phyloP scores from a whole-genome alignment of 31 red algal genomes.

The Odonthalia washingtoniensis region DNA sequence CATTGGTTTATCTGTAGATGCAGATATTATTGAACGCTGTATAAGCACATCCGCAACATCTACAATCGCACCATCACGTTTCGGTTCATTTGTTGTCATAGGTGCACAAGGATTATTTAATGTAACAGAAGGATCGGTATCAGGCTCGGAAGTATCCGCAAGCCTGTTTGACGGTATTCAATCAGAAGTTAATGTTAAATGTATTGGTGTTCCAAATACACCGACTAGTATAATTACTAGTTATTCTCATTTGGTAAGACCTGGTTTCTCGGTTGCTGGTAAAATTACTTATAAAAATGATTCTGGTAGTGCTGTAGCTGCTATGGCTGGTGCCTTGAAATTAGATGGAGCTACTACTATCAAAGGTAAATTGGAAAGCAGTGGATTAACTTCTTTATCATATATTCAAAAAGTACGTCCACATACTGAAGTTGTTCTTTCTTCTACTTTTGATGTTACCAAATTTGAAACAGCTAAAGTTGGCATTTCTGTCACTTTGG shows the following conservation, averaged over 20 bases:
- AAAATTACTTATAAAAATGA: slow-evolving; percentile 63
- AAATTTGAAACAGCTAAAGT: slow-evolving; percentile 78
- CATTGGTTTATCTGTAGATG: slow-evolving; percentile 56
- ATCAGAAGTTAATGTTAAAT: slow-evolving; percentile 73
- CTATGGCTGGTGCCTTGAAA: slow-evolving; percentile 62
- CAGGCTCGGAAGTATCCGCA: slow-evolving; percentile 24
- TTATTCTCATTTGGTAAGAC: slow-evolving; percentile 85
- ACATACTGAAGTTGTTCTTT: slow-evolving; percentile 82
- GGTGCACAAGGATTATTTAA: slow-evolving; percentile 62
- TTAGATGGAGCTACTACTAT: slow-evolving; percentile 76
- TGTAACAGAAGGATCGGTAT: slow-evolving; percentile 37
- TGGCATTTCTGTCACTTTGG: slow-evolving; percentile 74
- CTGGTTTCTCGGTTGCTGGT: slow-evolving; percentile 72
- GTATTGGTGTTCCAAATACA: slow-evolving; percentile 45
- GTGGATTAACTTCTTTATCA: slow-evolving; percentile 65
- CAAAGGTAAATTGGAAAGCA: slow-evolving; percentile 88
- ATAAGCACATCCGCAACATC: slow-evolving; percentile 52
- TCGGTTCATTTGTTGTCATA: slow-evolving; percentile 56
- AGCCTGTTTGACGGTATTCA: slow-evolving; percentile 80
- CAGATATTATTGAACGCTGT: slow-evolving; percentile 33
- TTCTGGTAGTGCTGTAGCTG: slow-evolving; percentile 38
- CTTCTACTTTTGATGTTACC: slow-evolving; percentile 69
- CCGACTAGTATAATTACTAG: slow-evolving; percentile 56
- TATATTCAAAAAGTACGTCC: slow-evolving; percentile 89
- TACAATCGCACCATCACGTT: slow-evolving; percentile 52